Base-by-base conservation (phyloP, 163 green algal genomes). In the Chlorella variabilis region DNA sequence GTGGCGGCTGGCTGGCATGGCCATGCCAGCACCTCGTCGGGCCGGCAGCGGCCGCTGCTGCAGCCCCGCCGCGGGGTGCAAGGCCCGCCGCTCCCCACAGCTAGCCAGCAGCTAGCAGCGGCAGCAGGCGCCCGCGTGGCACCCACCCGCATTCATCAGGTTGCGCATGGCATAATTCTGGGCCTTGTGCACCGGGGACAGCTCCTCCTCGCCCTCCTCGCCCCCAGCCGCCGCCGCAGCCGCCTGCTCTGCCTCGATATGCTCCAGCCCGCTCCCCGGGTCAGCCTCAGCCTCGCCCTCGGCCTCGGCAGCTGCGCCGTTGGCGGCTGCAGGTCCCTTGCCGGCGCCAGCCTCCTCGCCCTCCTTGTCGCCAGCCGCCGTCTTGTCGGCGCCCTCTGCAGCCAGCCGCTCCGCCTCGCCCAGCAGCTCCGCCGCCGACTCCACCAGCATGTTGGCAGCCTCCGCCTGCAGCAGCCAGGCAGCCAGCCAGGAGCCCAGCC, bases 151-250 rank as follows among this genome's bases (percentile, higher is more conserved):
- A 67, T 87, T 84, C 56, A 85, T 77, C 23, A 85, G 77, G 71
- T 82, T 85, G 42, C 77, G 61, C 70, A 87, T 85, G 18, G 83
- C 75, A 77, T 78, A 87, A 59, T 84, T 58, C 39, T 74, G 58
- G 29, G 77, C 83, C 49, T 27, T 58, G 58, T 84, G 49, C 36
- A 29, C 56, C 0, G 73, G 75, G 1, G 51, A 59, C 59, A 79
- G 62, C 20, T 71, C 61, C 59, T 78, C 75, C 34, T 71, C 61
- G 25, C 68, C 71, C 51, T 66, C 41, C 36, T 61, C 70, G 33
- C 78, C 80, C 33, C 45, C 36, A 23, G 71, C 71, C 8, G 51
- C 71, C 51, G 36, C 71, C 15, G 45, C 45, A 54, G 51, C 51
- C 51, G 59, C 59, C 59, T 51, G 33, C 75, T 81, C 45, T 23